Conservation (phyloP, 2,329 filamentous ascomycete species). For the Ascochyta fabae region DNA sequence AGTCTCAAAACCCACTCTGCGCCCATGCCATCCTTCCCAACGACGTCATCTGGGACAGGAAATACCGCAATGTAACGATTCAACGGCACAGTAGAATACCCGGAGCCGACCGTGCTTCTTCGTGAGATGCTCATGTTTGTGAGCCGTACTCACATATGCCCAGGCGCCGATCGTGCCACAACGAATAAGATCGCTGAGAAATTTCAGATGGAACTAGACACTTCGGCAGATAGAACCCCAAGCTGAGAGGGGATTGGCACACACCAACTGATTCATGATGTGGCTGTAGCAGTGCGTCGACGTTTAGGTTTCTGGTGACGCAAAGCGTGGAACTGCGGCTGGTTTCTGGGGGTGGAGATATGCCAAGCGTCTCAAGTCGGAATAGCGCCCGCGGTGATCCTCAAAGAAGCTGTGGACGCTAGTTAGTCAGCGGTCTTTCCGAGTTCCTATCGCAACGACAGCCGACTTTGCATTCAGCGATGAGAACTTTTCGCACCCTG, state of each 20-base stretch:
- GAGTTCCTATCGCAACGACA: too few species aligned
- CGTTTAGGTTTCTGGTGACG: not conserved
- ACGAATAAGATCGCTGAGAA: slow-evolving; percentile 1
- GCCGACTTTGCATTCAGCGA: too few species aligned
- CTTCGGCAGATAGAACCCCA: not conserved
- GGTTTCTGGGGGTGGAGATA: slow-evolving; percentile 1
- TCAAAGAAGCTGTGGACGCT: not conserved
- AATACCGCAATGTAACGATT: not conserved
- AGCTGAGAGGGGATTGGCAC: not conserved
- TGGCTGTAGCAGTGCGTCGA: not conserved
- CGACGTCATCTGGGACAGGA: not conserved
- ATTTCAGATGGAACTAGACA: not conserved
- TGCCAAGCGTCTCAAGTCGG: not conserved
- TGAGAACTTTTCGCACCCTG: too few species aligned
- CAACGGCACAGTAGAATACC: not conserved
- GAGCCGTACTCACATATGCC: not conserved
- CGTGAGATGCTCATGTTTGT: not conserved
- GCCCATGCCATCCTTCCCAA: not conserved
- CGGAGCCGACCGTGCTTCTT: not conserved
- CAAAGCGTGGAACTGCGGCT: not conserved
- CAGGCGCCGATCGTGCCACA: slow-evolving; percentile 1
- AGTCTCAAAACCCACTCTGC: not conserved
- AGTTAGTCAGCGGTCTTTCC: not conserved
- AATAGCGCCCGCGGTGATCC: not conserved
- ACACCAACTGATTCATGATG: not conserved